Evolutionary conservation across 768 basidiomycete genomes (phyloP), one percentile per base, ranked within the genome.

Genomic region (Calocybe indica): DNA sequence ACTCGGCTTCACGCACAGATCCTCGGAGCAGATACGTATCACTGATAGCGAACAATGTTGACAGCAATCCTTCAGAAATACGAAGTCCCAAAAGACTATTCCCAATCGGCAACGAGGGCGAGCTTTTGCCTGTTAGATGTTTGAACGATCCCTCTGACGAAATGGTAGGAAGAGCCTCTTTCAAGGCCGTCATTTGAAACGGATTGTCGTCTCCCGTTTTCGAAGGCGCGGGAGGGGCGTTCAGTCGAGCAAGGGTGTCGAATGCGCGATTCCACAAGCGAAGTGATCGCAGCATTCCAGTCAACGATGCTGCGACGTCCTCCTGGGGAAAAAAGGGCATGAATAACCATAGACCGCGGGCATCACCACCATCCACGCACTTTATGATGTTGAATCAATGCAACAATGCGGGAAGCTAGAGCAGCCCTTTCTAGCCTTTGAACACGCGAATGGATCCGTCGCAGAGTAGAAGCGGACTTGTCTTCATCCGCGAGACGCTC

Each of bases 1-100:
- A 93, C 51, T 90, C 83, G 1, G 90, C 83, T 56, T 94, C 92
- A 14, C 86, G 79, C 3, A 83, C 78, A 5, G 92, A 91, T 0
- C 95, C 95, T 12, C 91, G 79, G 0, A 67, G 61, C 13, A 82
- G 71, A 55, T 92, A 90, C 0, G 78, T 72, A 6, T 80, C 73
- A 0, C 78, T 70, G 6, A 95, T 69, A 2, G 79, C 70, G 49
- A 94, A 77, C 2, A 88, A 66, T 0, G 83, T 80, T 0, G 70
- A 66, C 5, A 92, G 65, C 5, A 95, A 73, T 8, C 81, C 83
- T 55, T 88, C 81, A 3, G 84, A 78, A 8, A 92, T 22, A 22
- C 4, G 22, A 22, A 22, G 22, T 22, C 22, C 22, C 22, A 22
- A 22, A 22, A 22, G 22, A 22, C 22, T 22, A 22, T 22, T 22